Percentiles rank a stretch among this genome's conserved stretches.
Conservation (phyloP, 805 yeast genomes). For the Saccharomycopsis capsularis region DNA sequence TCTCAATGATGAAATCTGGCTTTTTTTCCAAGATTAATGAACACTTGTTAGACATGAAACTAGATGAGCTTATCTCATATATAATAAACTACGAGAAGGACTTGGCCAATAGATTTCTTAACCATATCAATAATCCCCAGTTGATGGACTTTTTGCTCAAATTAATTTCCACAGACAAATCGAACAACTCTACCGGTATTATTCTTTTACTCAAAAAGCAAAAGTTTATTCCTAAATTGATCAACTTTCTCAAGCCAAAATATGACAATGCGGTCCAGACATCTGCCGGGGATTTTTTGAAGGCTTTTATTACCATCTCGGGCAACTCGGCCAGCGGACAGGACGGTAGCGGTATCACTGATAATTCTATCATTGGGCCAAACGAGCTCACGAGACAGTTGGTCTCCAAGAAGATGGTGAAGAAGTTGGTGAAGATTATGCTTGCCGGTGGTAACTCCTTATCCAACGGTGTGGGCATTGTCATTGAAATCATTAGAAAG, state of each 20-base stretch:
- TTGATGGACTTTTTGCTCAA: conserved; percentile 87
- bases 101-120: conserved; percentile 73
- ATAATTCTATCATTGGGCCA: conserved; percentile 88
- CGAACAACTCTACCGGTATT: conserved; percentile 82
- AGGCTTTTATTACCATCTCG: conserved; percentile 88
- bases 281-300: conserved; percentile 91
- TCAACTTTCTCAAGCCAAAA: conserved; percentile 64
- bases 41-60: conserved; percentile 80
- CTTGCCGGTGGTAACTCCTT: conserved; percentile 78
- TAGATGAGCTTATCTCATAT: conserved; percentile 63
- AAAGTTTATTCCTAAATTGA: conserved; percentile 60
- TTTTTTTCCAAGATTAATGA: conserved; percentile 90
- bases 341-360: conserved; percentile 72
- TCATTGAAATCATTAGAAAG: conserved; percentile 89
- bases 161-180: conserved; percentile 87
- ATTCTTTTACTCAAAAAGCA: conserved; percentile 71
- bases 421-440: conserved; percentile 68
- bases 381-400: conserved; percentile 88
- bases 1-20: conserved; percentile 72
- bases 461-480: conserved; percentile 89
- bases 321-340: conserved; percentile 88
- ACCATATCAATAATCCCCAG: conserved; percentile 88
- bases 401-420: conserved; percentile 66
- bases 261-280: conserved; percentile 64
- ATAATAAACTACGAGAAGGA: conserved; percentile 53